Conservation (phyloP, 495 filamentous ascomycete species). For the Aspergillus mulundensis region DNA sequence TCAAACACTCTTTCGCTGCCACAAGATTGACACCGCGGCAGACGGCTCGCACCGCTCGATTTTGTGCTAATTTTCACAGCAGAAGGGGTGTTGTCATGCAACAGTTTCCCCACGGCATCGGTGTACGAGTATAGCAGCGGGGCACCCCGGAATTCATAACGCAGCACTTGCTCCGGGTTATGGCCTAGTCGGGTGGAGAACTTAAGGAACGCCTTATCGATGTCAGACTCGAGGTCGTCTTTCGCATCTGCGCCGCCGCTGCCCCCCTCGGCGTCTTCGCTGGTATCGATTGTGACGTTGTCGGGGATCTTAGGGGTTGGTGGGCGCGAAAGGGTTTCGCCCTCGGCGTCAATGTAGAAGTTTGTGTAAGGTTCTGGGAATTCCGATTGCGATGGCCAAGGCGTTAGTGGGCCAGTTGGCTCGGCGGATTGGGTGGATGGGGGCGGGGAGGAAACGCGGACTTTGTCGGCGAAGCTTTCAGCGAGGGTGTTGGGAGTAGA, state of each 20-base stretch:
- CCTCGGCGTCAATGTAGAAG: conserved; percentile 87
- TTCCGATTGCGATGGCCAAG: conserved; percentile 67
- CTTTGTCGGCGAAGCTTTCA: conserved; percentile 70
- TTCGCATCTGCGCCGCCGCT: conserved; percentile 58
- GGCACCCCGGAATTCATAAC: conserved; percentile 80
- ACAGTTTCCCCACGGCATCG: conserved; percentile 66
- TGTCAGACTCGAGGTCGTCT: conserved; percentile 73
- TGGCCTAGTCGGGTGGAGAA: conserved; percentile 82
- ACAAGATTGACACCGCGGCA: conserved; percentile 77
- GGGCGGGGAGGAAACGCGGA: conserved; percentile 47
- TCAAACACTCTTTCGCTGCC: conserved; percentile 77
- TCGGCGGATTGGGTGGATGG: conserved; percentile 37
- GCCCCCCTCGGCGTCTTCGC: conserved; percentile 49
- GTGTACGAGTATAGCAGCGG: conserved; percentile 77
- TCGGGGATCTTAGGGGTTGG: conserved; percentile 42
- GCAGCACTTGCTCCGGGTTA: conserved; percentile 90
- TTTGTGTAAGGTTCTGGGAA: conserved; percentile 69
- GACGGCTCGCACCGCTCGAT: conserved; percentile 29
- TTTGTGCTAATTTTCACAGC: conserved; percentile 23
- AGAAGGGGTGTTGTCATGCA: conserved; percentile 32
- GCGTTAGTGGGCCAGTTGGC: conserved; percentile 35
- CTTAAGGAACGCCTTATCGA: conserved; percentile 87
- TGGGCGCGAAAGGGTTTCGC: conserved; percentile 66
- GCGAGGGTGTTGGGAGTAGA: conserved; percentile 43
- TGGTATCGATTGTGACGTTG: conserved; percentile 55